Evolutionary conservation across 2,329 filamentous ascomycete species (phyloP).

Genomic region (Fusarium sublunatum): DNA sequence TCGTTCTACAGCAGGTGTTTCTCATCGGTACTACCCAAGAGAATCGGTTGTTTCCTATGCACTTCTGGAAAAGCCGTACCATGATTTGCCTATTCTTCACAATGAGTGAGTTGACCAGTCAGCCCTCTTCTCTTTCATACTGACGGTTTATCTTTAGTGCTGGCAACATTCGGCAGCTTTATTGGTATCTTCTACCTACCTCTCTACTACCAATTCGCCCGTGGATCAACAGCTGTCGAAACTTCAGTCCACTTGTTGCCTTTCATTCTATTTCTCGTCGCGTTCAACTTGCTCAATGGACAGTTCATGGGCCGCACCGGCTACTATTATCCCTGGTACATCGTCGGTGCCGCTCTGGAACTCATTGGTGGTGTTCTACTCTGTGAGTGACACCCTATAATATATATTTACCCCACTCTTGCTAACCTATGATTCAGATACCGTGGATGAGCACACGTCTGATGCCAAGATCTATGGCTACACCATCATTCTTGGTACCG

Average conservation of each 20-base stretch:
- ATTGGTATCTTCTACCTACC: conserved; percentile 25
- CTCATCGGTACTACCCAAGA: conserved; percentile 16
- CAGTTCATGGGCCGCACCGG: conserved; percentile 17
- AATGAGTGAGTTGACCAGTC: conserved; percentile 37
- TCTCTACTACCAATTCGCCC: conserved; percentile 17
- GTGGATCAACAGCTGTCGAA: conserved; percentile 4
- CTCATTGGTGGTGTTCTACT: conserved; percentile 5
- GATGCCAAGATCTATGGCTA: conserved; percentile 22
- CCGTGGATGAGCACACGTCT: neutral
- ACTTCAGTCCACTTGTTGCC: conserved; percentile 13
- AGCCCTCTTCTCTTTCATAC: neutral
- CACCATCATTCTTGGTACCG: conserved; percentile 11
- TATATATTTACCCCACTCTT: rapidly evolving
- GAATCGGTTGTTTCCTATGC: conserved; percentile 58
- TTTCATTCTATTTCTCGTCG: conserved; percentile 16
- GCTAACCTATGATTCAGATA: neutral
- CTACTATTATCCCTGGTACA: conserved; percentile 24
- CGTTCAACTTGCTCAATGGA: conserved; percentile 16
- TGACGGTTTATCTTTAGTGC: neutral
- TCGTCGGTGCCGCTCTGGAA: conserved; percentile 1
- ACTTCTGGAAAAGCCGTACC: conserved; percentile 55
- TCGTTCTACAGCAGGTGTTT: conserved; percentile 57
- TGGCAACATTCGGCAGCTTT: conserved; percentile 16
- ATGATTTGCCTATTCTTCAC: conserved; percentile 57
- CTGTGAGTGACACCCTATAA: neutral